phyloP scores from a whole-genome alignment of 2,329 filamentous ascomycete species.

The Dendrostoma leiphaemia region DNA sequence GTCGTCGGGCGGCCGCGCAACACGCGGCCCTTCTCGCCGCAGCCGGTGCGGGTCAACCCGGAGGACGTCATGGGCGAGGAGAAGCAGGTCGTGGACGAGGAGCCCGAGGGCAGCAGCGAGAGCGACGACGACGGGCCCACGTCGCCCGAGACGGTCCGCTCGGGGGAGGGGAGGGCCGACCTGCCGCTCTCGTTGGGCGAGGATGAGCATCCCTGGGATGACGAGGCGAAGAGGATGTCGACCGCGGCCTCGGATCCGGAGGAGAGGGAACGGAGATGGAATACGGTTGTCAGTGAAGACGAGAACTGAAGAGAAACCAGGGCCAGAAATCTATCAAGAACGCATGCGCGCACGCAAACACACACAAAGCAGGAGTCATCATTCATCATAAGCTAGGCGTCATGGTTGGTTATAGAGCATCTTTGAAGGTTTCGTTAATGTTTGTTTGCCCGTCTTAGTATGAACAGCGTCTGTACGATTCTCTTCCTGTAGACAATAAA shows the following conservation, averaged over 20 bases:
- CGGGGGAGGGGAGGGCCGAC: conserved; percentile 13
- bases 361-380: background rate
- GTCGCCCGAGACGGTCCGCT: conserved; percentile 15
- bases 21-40: conserved; percentile 59
- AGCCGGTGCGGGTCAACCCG: conserved; percentile 37
- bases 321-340: background rate
- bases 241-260: conserved; percentile 19
- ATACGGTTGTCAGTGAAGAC: conserved; percentile 3
- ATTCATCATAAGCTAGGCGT: conserved; percentile 18
- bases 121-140: conserved; percentile 19
- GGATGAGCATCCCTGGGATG: background rate
- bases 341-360: background rate
- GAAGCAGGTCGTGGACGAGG: conserved; percentile 19
- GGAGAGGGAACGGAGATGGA: conserved; percentile 19
- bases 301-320: background rate
- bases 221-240: conserved; percentile 17
- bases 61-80: conserved; percentile 27
- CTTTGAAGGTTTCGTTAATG: background rate
- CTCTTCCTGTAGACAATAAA: background rate
- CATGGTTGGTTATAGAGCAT: conserved; percentile 10
- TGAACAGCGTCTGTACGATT: no score
- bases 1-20: conserved; percentile 54
- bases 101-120: conserved; percentile 23
- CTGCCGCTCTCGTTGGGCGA: conserved; percentile 6
- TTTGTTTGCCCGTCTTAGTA: background rate